phyloP scores from a whole-genome alignment of 176 grass and related monocot species.

The Avena eriantha region DNA sequence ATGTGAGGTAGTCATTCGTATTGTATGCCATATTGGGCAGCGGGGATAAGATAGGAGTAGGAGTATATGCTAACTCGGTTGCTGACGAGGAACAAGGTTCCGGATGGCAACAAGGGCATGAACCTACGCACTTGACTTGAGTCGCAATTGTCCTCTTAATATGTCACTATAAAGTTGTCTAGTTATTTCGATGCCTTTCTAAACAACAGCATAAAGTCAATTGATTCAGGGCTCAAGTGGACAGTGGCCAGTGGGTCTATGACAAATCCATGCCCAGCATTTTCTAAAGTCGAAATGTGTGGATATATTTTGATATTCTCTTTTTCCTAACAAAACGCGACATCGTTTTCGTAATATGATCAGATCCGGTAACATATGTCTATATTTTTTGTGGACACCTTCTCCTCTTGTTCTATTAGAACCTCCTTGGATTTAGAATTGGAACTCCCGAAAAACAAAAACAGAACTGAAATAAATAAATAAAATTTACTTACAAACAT shows the following conservation, averaged over 20 bases:
- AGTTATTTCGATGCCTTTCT: constrained; percentile 5
- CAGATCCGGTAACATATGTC: neutral
- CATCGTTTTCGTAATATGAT: neutral
- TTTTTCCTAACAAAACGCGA: neutral
- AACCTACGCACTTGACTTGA: neutral
- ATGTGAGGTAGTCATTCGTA: neutral
- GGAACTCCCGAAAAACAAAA: no score
- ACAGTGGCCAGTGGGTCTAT: neutral
- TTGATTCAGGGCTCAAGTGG: constrained; percentile 1
- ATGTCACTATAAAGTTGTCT: neutral
- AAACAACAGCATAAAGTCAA: constrained; percentile 7
- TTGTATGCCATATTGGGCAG: constrained; percentile 1
- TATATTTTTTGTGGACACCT: neutral
- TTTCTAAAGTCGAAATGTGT: neutral
- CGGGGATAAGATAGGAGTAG: neutral
- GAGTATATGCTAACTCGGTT: constrained; percentile 1
- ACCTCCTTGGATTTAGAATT: no score
- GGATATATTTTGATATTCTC: constrained; percentile 4
- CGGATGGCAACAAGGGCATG: neutral
- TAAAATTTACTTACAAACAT: no score
- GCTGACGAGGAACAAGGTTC: neutral
- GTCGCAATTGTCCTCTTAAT: neutral
- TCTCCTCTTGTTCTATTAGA: neutral
- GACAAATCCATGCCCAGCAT: neutral
- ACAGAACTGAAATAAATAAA: no score